Percentiles rank a stretch among this genome's conserved stretches.
Conservation (phyloP, 352 stramenopile genomes). For the Pythium phragmitis region DNA sequence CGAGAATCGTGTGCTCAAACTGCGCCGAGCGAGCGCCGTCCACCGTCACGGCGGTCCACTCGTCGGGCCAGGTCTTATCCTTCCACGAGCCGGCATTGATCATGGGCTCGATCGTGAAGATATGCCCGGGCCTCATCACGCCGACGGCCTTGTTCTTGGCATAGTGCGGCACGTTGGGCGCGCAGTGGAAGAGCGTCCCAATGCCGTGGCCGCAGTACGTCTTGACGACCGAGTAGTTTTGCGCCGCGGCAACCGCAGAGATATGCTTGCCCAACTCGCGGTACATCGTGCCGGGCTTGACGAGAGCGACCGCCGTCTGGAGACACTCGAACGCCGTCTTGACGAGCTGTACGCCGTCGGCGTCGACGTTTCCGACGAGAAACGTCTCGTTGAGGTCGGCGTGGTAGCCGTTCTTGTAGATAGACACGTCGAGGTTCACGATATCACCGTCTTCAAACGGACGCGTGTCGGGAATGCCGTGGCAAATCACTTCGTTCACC, state of each 20-base stretch:
- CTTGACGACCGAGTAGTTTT: constrained; percentile 94
- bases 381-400: constrained; percentile 99
- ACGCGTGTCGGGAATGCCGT: constrained; percentile 97
- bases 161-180: constrained; percentile 97
- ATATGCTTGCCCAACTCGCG: constrained; percentile 95
- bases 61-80: constrained; percentile 95
- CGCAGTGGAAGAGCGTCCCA: constrained; percentile 95
- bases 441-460: constrained; percentile 96
- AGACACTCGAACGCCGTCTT: constrained; percentile 96
- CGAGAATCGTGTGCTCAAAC: constrained; percentile 98
- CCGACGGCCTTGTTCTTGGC: constrained; percentile 97
- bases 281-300: constrained; percentile 96
- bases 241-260: constrained; percentile 74
- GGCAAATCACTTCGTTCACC: constrained; percentile 96
- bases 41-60: constrained; percentile 97
- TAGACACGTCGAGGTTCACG: constrained; percentile 98
- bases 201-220: constrained; percentile 99
- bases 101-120: constrained; percentile 99
- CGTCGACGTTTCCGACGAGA: constrained; percentile 95
- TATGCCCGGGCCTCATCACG: constrained; percentile 97
- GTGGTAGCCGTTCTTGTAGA: constrained; percentile 97
- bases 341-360: constrained; percentile 89
- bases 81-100: constrained; percentile 95
- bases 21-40: constrained; percentile 96
- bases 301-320: constrained; percentile 73